Evolutionary conservation across 2,329 filamentous ascomycete genomes (phyloP).

Genomic region (Cephalotrichum gorgonifer): DNA sequence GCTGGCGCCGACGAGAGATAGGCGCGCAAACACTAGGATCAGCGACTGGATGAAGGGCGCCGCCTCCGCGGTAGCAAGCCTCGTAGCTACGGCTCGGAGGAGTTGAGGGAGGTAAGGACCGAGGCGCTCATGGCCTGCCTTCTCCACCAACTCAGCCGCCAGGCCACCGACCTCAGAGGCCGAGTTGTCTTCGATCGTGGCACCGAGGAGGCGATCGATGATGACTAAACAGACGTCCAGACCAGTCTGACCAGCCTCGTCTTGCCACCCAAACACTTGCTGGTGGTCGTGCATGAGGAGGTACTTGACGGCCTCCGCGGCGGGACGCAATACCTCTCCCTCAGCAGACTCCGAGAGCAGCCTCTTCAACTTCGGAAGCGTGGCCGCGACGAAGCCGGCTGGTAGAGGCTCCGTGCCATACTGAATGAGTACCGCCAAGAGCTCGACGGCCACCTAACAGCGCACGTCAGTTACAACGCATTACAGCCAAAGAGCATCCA

Average conservation of each 20-base stretch:
- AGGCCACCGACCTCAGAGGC: conserved; percentile 94
- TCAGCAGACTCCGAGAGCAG: conserved; percentile 78
- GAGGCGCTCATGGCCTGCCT: conserved; percentile 81
- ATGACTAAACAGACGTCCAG: conserved; percentile 84
- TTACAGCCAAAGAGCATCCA: neutral
- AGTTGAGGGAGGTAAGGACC: conserved; percentile 85
- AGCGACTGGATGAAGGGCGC: conserved; percentile 91
- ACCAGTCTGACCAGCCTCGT: conserved; percentile 69
- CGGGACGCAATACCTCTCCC: conserved; percentile 77
- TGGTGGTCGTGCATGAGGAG: conserved; percentile 83
- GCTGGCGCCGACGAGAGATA: conserved; percentile 73
- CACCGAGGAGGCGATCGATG: conserved; percentile 80
- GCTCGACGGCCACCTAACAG: conserved; percentile 62
- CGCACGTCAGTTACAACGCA: neutral
- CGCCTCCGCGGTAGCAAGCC: conserved; percentile 71
- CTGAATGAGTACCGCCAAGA: conserved; percentile 72
- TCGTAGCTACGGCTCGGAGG: conserved; percentile 75
- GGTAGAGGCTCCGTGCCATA: conserved; percentile 79
- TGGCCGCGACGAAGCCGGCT: conserved; percentile 70
- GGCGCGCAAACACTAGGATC: conserved; percentile 86
- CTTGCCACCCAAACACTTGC: conserved; percentile 80
- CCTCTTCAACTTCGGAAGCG: conserved; percentile 77
- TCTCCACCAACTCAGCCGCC: conserved; percentile 90
- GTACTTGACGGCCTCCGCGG: conserved; percentile 77
- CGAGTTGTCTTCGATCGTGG: conserved; percentile 79